Conservation (phyloP, 2,329 filamentous ascomycete genomes). For the Talaromyces sp. region DNA sequence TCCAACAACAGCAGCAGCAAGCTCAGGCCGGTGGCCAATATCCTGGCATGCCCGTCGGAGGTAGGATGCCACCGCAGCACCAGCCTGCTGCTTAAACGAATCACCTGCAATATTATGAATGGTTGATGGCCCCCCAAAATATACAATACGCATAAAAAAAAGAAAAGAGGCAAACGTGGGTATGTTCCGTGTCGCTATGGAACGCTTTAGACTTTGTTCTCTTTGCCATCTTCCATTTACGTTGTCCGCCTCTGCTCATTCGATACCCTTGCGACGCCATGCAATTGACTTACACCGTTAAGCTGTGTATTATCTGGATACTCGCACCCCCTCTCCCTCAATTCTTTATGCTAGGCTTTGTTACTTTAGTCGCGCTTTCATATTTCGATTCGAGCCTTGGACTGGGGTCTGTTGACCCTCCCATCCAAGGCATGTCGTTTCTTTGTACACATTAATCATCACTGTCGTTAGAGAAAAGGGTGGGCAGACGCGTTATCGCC, state of each 20-base stretch:
- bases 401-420: background rate
- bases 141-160: background rate
- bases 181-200: conserved; percentile 11
- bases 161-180: background rate
- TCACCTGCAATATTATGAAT: background rate
- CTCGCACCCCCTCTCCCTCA: background rate
- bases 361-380: conserved; percentile 1
- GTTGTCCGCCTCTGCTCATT: conserved; percentile 9
- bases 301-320: conserved; percentile 6
- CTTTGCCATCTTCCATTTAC: conserved; percentile 11
- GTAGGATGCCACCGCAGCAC: conserved; percentile 75
- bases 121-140: background rate
- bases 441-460: conserved; percentile 7
- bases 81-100: conserved; percentile 64
- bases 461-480: conserved; percentile 2
- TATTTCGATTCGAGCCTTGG: conserved; percentile 2
- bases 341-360: background rate
- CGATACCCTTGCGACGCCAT: conserved; percentile 10
- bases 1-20: conserved; percentile 53
- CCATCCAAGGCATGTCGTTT: conserved; percentile 3
- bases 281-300: background rate
- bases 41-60: conserved; percentile 66
- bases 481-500: conserved; percentile 1
- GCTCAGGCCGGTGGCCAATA: conserved; percentile 65
- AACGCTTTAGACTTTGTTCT: conserved; percentile 3